Evolutionary conservation across 768 basidiomycete genomes (phyloP), one percentile per base, ranked within the genome.

Genomic region (Cystofilobasidium macerans): DNA sequence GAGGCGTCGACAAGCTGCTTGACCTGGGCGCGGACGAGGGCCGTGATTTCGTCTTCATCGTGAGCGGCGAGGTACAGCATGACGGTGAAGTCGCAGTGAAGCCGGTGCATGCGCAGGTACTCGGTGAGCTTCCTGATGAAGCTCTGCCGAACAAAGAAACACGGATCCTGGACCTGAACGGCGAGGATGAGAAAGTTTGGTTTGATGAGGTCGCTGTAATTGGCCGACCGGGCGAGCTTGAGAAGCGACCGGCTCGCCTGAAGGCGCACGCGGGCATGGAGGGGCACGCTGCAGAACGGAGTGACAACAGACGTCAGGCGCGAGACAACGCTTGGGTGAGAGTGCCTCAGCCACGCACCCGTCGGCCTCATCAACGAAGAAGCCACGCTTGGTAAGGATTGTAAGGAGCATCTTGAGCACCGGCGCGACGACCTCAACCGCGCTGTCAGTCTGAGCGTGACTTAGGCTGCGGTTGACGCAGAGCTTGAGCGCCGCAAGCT

Each of bases 51-150:
- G 28, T 75, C 75, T 69, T 97, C 94, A 75, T 99, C 95, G 71
- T 89, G 86, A 0, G 92, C 86, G 0, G 88, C 85, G 53, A 99
- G 77, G 78, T 95, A 91, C 7, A 88, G 86, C 64, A 95, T 82
- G 53, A 88, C 78, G 73, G 92, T 89, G 77, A 86, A 93, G 24
- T 83, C 81, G 1, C 85, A 75, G 20, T 84, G 80, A 2, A 92
- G 77, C 75, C 86, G 85, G 40, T 84, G 81, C 3, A 77, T 73
- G 53, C 82, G 80, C n/a, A 92, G 75, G 30, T 88, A 77, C 13
- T 79, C 73, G 14, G 86, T 76, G 2, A 92, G 78, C 75, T 95
- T 95, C 30, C 78, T 81, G 60, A 97, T 74, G 78, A 94, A 93
- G 5, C 72, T 77, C 64, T 84, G 78, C 51, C 95, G 87, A 53